Percentiles rank a stretch among this genome's conserved stretches.
These are phyloP conservation scores for Saussurea involucrata DNA, from an alignment of 129 eudicot species.

Conservation along the genomic window DNA sequence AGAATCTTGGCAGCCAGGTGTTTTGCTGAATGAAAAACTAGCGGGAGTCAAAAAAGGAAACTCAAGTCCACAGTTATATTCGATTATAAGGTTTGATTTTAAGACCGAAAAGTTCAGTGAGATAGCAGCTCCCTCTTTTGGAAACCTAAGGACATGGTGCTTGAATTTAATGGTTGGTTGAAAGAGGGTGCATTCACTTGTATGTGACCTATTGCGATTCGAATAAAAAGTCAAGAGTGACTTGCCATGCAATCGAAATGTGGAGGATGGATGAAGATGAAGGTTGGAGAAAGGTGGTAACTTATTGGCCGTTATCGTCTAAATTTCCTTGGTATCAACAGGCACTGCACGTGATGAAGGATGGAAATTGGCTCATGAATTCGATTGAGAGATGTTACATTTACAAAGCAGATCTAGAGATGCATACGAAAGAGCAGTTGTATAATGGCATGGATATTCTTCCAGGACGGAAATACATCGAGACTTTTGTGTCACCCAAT, in stretches of 20 bases:
- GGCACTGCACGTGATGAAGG: not conserved
- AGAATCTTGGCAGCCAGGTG: not conserved
- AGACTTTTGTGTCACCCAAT: slow-evolving; percentile 10
- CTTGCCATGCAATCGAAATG: not conserved
- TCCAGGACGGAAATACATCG: not conserved
- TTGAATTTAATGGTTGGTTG: not conserved
- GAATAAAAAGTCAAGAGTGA: too few species aligned
- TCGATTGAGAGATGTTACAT: not conserved
- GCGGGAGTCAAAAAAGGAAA: not conserved
- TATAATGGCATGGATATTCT: not conserved
- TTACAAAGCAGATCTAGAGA: slow-evolving; percentile 6
- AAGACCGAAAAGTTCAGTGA: not conserved
- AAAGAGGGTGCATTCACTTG: slow-evolving; percentile 5
- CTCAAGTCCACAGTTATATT: not conserved
- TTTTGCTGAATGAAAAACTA: not conserved
- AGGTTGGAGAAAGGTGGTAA: not conserved
- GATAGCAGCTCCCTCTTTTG: not conserved
- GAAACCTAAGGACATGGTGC: not conserved
- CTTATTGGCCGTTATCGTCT: not conserved
- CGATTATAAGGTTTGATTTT: not conserved
- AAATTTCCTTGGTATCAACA: not conserved
- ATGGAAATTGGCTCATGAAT: not conserved
- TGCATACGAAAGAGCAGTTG: not conserved
- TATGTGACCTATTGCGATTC: not conserved
- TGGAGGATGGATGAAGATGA: slow-evolving; percentile 4